Percentiles rank a stretch among this genome's conserved stretches.
Conservation (phyloP, 305 asterid genomes). For the Rubia balearica region DNA sequence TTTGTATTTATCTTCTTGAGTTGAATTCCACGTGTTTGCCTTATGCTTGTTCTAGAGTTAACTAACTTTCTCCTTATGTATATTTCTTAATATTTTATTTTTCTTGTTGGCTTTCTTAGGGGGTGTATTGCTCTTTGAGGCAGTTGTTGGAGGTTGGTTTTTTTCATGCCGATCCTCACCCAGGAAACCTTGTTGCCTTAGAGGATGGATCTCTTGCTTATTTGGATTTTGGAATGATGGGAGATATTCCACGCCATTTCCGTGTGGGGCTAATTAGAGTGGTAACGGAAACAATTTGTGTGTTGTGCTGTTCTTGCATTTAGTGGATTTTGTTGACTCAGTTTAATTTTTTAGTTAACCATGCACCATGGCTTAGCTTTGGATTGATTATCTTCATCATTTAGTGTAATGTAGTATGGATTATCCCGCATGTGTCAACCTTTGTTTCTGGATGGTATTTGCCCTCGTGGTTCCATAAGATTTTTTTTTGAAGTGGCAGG, state of each 20-base stretch:
- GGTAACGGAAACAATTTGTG: conserved; percentile 34
- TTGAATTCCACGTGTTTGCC: neutral
- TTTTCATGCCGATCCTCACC: conserved; percentile 99
- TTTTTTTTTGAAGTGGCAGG: neutral
- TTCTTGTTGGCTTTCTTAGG: conserved; percentile 32
- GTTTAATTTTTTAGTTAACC: neutral
- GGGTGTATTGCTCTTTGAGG: conserved; percentile 86
- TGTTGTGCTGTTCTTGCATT: neutral
- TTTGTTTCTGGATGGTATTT: neutral
- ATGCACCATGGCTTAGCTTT: neutral
- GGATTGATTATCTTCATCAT: neutral
- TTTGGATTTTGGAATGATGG: conserved; percentile 99
- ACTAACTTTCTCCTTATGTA: neutral
- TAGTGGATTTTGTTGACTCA: neutral
- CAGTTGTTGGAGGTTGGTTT: conserved; percentile 96
- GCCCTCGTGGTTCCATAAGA: neutral
- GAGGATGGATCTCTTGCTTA: conserved; percentile 86
- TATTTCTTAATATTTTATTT: neutral
- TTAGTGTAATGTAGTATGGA: neutral
- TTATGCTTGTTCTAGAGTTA: conserved; percentile 5
- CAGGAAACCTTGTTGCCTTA: conserved; percentile 93
- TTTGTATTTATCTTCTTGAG: neutral
- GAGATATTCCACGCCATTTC: conserved; percentile 91
- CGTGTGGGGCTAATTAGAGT: conserved; percentile 93
- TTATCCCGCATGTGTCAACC: neutral